These are phyloP conservation scores for Cystobasidium onofrii DNA, from an alignment of 768 basidiomycete species.

Conservation along the genomic window DNA sequence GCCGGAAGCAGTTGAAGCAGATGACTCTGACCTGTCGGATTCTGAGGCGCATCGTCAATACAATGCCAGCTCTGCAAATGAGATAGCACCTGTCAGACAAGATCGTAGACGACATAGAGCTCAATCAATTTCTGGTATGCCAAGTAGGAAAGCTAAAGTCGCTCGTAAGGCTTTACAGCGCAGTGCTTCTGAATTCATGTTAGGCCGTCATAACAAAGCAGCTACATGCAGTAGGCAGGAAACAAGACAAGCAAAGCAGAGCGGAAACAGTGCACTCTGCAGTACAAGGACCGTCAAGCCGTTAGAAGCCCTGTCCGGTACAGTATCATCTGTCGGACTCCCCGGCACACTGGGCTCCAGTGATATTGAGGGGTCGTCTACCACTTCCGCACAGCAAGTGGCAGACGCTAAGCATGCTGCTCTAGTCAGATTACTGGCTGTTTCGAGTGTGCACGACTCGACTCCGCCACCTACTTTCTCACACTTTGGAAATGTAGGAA, in stretches of 20 bases:
- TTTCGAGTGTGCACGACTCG: neutral
- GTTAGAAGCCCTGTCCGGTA: too few species aligned
- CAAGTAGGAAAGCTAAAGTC: neutral
- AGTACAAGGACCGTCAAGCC: too few species aligned
- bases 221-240: too few species aligned
- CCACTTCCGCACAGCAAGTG: too few species aligned
- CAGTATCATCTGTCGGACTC: too few species aligned
- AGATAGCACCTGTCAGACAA: neutral
- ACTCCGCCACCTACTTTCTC: neutral
- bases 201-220: neutral
- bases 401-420: neutral
- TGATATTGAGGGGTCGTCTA: too few species aligned
- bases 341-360: too few species aligned
- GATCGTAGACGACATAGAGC: neutral
- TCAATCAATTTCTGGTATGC: neutral
- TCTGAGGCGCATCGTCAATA: too few species aligned
- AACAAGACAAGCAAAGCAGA: neutral
- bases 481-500: neutral
- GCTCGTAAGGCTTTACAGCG: neutral
- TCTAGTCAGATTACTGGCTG: neutral
- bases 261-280: neutral
- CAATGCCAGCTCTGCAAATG: too few species aligned
- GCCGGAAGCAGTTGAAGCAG: too few species aligned
- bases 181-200: neutral
- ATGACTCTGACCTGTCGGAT: too few species aligned